Base-by-base conservation (phyloP, 2,329 filamentous ascomycete genomes). In the Rasamsonia emersonii region DNA sequence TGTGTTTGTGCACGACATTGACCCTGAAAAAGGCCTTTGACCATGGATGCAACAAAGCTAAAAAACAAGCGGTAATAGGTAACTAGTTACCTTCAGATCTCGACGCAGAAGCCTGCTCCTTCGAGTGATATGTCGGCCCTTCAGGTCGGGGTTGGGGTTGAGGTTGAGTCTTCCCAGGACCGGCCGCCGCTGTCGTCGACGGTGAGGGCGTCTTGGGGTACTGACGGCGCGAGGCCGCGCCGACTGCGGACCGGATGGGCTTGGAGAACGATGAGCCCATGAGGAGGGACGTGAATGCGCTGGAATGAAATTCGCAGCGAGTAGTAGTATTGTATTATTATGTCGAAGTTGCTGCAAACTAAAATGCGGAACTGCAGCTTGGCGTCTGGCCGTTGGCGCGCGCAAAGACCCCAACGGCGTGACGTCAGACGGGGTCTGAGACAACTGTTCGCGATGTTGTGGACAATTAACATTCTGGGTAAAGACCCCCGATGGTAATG, bases 221-320 rank as follows among this genome's bases (percentile, higher is more conserved):
- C 57, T 74, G 68, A 32, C 73, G 68, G 16, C 55, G 52, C n/a
- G 65, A 57, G 35, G 64, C 64, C 19, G 65, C 58, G 24, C 65
- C 62, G 5, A 67, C 68, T 35, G 68, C 65, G 9, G 58, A 54
- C 26, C 62, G 61, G 7, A 61, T 64, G 21, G 65, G 65, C 58
- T 77, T 77, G 5, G 73, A 77, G 24, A 66, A 59, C n/a, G 69
- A 67, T 2, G 69, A 64, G n/a, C 73, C 73, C 73, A 77, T 77
- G 14, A n/a, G n/a, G n/a, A n/a, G n/a, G n/a, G n/a, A n/a, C n/a
- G n/a, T n/a, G n/a, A n/a, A n/a, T n/a, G 9, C 24, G 28, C 5
- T 29, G 1, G 9, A 17, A 5, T 26, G 10, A n/a, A 11, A 5
- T 27, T n/a, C 13, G 15, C n/a, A 15, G 6, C 4, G n/a, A 4